Percentiles rank a stretch among this genome's conserved stretches.
phyloP scores from a whole-genome alignment of 345 rosid species.

The Populus davidiana region DNA sequence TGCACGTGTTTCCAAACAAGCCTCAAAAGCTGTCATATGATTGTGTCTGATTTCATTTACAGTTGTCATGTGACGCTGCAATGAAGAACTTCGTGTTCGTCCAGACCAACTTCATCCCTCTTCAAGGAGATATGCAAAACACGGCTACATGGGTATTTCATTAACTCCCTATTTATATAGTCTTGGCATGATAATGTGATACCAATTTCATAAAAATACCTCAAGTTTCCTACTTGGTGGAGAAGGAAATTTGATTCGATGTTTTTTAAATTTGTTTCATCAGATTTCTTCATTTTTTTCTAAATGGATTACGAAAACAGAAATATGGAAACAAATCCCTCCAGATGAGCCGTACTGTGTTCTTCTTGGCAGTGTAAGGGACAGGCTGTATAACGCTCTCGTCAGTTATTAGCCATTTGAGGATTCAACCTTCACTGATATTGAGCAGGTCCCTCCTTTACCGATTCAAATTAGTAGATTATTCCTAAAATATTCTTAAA shows the following conservation, averaged over 20 bases:
- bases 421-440: slow-evolving; percentile 59
- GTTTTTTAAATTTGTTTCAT: background rate
- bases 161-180: background rate
- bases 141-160: slow-evolving; percentile 63
- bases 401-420: slow-evolving; percentile 72
- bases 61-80: slow-evolving; percentile 99
- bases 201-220: background rate
- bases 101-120: slow-evolving; percentile 74
- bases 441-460: slow-evolving; percentile 54
- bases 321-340: slow-evolving; percentile 91
- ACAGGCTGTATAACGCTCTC: slow-evolving; percentile 81
- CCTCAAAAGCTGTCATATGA: no score
- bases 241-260: background rate
- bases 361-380: slow-evolving; percentile 85
- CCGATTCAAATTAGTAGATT: background rate
- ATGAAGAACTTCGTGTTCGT: slow-evolving; percentile 74
- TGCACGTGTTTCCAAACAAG: rapidly evolving
- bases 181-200: background rate
- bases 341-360: slow-evolving; percentile 90
- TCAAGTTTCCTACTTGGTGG: background rate
- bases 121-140: slow-evolving; percentile 85
- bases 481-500: no score
- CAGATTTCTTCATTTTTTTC: background rate
- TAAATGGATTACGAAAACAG: slow-evolving; percentile 26
- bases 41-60: slow-evolving; percentile 4